These are phyloP conservation scores for Pseudopithomyces maydicus DNA, from an alignment of 2,329 filamentous ascomycete genomes.

Conservation along the genomic window DNA sequence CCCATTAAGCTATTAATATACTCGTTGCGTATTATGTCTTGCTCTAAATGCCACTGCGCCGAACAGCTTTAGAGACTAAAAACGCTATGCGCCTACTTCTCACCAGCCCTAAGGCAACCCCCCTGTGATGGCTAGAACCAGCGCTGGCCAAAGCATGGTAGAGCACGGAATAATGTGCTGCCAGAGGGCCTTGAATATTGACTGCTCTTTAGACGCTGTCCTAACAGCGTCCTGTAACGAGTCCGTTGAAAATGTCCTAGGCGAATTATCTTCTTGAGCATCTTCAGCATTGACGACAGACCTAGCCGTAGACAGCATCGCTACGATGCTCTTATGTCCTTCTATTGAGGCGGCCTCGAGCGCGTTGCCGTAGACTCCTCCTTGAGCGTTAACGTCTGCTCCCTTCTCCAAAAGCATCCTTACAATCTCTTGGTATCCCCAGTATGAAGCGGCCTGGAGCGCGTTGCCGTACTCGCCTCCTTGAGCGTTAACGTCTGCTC, in stretches of 20 bases:
- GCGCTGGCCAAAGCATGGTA: background rate
- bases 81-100: background rate
- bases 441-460: slow-evolving; percentile 20
- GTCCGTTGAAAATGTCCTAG: background rate
- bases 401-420: background rate
- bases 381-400: background rate
- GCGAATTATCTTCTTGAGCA: background rate
- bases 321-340: background rate
- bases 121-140: background rate
- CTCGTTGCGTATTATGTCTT: background rate
- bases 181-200: background rate
- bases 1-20: background rate
- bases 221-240: background rate
- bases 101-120: background rate
- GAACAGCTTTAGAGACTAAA: background rate
- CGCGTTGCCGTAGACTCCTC: background rate
- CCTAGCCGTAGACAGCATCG: background rate
- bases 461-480: background rate
- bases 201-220: background rate
- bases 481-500: background rate
- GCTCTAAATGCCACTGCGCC: background rate
- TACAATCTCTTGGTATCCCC: background rate
- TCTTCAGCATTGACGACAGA: background rate
- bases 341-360: background rate
- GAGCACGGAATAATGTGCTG: background rate